Conservation (phyloP, 441 rosid species). For the Erodium chrysanthum region DNA sequence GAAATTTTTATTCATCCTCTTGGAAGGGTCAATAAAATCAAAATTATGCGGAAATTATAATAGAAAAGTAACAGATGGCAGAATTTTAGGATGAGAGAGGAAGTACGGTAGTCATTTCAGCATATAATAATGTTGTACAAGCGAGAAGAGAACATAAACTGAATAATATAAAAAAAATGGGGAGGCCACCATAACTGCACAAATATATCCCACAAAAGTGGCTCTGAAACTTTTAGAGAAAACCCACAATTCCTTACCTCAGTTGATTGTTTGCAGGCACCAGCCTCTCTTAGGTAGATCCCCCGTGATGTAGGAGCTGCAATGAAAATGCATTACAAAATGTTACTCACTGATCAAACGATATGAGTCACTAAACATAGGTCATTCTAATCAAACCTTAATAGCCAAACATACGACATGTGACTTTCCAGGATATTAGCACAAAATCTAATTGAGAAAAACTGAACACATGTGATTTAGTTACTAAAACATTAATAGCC, state of each 20-base stretch:
- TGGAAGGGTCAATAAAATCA: not conserved
- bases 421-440: no score
- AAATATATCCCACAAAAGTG: not conserved
- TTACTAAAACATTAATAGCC: not conserved
- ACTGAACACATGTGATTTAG: not conserved
- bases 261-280: conserved; percentile 55
- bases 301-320: conserved; percentile 81
- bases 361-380: not conserved
- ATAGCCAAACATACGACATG: no score
- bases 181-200: not conserved
- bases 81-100: conserved; percentile 1
- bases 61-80: not conserved
- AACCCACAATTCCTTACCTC: conserved; percentile 47
- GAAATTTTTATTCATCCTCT: not conserved
- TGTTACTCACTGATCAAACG: conserved; percentile 11
- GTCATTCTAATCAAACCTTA: not conserved
- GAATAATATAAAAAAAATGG: not conserved
- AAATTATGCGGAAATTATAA: not conserved
- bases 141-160: not conserved
- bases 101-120: not conserved
- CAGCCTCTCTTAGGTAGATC: conserved; percentile 80
- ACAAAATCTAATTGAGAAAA: not conserved
- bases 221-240: not conserved
- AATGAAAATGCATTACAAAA: conserved; percentile 19
- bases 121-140: not conserved